A percentile compares a stretch with the other conserved stretches of the same genome.
Conservation (phyloP, 352 stramenopile species). For the Phytophthora syringae region DNA sequence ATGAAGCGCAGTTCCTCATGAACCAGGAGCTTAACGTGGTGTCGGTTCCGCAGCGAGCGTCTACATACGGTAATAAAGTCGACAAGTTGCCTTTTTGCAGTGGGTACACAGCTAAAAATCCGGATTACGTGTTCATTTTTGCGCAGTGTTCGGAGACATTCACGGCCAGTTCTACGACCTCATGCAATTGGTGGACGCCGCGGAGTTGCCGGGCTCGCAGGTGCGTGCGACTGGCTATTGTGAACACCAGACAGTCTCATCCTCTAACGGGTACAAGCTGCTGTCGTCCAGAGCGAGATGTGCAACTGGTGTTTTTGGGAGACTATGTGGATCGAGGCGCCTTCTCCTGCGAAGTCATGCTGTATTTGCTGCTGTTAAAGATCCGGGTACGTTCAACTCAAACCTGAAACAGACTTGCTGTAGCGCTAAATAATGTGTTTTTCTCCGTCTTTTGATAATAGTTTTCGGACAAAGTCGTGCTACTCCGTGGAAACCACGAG, state of each 20-base stretch:
- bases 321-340: constrained; percentile 84
- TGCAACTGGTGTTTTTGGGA: constrained; percentile 74
- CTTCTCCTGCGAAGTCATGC: constrained; percentile 86
- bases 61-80: constrained; percentile 36
- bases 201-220: constrained; percentile 40
- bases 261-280: not conserved
- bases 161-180: constrained; percentile 87
- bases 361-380: constrained; percentile 82
- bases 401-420: not conserved
- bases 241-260: not conserved
- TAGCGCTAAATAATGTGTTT: not conserved
- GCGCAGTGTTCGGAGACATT: constrained; percentile 79
- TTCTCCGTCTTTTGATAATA: constrained; percentile 14
- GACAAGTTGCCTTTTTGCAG: constrained; percentile 21
- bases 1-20: constrained; percentile 71
- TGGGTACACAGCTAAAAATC: constrained; percentile 4
- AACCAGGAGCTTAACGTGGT: constrained; percentile 69
- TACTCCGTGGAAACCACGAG: constrained; percentile 85
- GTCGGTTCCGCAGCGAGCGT: constrained; percentile 32
- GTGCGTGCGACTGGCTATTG: constrained; percentile 27
- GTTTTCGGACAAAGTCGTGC: constrained; percentile 64
- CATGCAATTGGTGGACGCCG: constrained; percentile 63
- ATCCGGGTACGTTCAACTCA: constrained; percentile 34
- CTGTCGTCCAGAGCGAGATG: constrained; percentile 39
- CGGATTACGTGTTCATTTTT: constrained; percentile 17